A percentile compares a stretch with the other conserved stretches of the same genome.
Conservation (phyloP, 306 rosid genomes). For the Canavalia gladiata region DNA sequence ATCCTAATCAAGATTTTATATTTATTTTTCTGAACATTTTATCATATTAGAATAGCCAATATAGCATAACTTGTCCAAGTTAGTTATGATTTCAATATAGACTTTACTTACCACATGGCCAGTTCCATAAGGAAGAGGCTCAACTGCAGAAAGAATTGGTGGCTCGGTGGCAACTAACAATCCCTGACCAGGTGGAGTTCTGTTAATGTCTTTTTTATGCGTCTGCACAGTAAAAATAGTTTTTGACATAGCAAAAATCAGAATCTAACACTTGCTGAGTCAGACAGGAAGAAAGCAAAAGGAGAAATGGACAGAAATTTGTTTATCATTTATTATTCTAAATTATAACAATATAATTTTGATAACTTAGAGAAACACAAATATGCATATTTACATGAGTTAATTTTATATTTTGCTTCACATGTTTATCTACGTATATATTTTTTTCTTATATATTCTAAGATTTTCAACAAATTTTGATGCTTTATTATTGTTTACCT, state of each 20-base stretch:
- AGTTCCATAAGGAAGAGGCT: conserved; percentile 79
- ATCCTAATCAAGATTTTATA: neutral
- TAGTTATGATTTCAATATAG: neutral
- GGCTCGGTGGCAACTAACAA: conserved; percentile 52
- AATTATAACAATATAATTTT: neutral
- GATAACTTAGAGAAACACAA: conserved; percentile 16
- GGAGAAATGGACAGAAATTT: neutral
- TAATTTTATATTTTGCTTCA: no score
- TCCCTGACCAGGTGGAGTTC: conserved; percentile 49
- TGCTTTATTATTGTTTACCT: no score
- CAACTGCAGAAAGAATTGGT: conserved; percentile 59
- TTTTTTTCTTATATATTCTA: no score
- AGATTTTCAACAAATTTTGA: no score
- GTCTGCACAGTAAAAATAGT: conserved; percentile 63
- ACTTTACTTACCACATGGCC: conserved; percentile 71
- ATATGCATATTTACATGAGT: no score
- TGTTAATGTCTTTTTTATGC: conserved; percentile 63
- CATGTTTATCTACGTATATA: no score
- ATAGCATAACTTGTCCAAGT: conserved; percentile 31
- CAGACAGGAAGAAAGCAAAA: neutral
- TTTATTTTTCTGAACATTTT: conserved; percentile 24
- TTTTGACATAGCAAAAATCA: neutral
- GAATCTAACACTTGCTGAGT: conserved; percentile 33
- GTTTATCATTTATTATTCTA: conserved; percentile 2
- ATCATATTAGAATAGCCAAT: conserved; percentile 5